These are phyloP conservation scores for Rosa lucieae DNA, from an alignment of 306 rosid species.

Conservation along the genomic window DNA sequence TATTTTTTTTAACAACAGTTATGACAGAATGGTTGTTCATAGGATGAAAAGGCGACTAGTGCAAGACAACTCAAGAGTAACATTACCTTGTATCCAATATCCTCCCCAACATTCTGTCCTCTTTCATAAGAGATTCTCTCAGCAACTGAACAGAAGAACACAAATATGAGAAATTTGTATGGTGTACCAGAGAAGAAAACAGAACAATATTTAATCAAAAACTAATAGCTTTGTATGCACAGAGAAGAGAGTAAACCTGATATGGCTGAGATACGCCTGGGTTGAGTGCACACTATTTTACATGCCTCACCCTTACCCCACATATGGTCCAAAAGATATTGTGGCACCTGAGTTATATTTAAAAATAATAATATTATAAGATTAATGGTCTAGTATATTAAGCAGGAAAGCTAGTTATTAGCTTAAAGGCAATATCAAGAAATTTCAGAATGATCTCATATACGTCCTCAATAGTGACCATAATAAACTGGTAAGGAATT, in stretches of 20 bases:
- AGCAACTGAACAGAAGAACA: constrained; percentile 59
- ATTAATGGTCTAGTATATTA: background rate
- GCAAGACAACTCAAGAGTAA: constrained; percentile 25
- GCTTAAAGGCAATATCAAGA: background rate
- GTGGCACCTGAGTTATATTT: constrained; percentile 77
- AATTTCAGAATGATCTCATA: background rate
- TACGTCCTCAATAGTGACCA: background rate
- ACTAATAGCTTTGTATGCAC: constrained; percentile 8
- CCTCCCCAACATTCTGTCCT: constrained; percentile 71
- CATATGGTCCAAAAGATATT: constrained; percentile 76
- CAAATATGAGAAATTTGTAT: constrained; percentile 14
- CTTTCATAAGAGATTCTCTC: constrained; percentile 88
- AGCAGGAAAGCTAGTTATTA: background rate
- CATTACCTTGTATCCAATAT: constrained; percentile 92
- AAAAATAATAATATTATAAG: constrained; percentile 14
- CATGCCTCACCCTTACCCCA: constrained; percentile 87
- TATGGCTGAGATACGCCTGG: constrained; percentile 88
- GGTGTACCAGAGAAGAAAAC: constrained; percentile 18
- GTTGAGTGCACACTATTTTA: constrained; percentile 91
- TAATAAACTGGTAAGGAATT: constrained; percentile 34
- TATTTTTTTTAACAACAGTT: background rate
- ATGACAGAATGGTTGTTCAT: background rate
- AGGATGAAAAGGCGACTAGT: background rate
- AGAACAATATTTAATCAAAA: background rate
- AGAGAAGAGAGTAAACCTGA: constrained; percentile 61